These are phyloP conservation scores for Brachypodium distachyon DNA, from an alignment of 202 grass and related monocot species.

Conservation along the genomic window DNA sequence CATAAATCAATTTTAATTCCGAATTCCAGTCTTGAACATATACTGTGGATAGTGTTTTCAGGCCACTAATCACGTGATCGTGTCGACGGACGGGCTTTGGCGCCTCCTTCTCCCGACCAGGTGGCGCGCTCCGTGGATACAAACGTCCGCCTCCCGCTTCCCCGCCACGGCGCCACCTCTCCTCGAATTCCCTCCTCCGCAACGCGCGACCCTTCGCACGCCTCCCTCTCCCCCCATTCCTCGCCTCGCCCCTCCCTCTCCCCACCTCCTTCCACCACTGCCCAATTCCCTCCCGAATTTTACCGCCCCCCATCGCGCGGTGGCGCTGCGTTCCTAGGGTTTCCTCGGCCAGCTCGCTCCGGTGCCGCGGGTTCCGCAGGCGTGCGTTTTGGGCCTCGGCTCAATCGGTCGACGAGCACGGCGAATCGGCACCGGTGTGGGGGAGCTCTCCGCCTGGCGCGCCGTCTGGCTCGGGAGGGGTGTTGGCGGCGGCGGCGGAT, in stretches of 20 bases:
- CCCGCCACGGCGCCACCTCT: background rate
- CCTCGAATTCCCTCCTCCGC: conserved; percentile 10
- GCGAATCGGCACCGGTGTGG: background rate
- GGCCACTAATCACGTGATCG: too few relatives aligned
- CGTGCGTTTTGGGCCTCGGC: background rate
- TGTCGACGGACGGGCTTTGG: too few relatives aligned
- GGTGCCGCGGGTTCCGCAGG: background rate
- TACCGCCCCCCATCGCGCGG: background rate
- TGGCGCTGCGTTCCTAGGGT: conserved; percentile 5
- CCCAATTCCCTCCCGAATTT: background rate
- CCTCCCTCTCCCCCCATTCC: background rate
- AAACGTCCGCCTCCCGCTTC: conserved; percentile 16
- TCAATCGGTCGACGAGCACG: background rate
- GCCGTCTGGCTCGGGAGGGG: background rate
- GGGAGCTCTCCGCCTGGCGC: background rate
- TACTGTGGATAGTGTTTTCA: too few relatives aligned
- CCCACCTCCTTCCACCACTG: background rate
- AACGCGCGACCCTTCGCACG: conserved; percentile 28
- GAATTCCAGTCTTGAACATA: too few relatives aligned
- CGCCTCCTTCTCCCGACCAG: background rate
- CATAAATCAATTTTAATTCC: too few relatives aligned
- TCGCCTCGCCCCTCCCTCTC: background rate
- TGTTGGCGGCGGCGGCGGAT: background rate
- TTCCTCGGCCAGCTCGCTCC: background rate
- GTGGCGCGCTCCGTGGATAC: conserved; percentile 29